Percentiles rank a stretch among this genome's conserved stretches.
Evolutionary conservation across 257 asterid species (phyloP).

Genomic region (Petunia axillaris): DNA sequence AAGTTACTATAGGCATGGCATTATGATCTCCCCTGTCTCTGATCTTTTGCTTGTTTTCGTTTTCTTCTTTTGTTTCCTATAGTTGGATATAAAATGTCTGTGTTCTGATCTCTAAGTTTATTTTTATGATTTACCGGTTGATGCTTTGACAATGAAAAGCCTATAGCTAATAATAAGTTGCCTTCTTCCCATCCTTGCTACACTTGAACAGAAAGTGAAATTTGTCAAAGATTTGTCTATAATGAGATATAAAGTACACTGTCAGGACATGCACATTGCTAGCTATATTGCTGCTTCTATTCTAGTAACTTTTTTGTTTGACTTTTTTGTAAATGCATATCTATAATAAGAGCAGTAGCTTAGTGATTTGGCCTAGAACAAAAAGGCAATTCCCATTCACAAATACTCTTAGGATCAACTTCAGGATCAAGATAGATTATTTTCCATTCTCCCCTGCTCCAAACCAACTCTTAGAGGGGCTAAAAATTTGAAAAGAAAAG

Average conservation of each 20-base stretch:
- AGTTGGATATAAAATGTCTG: not conserved
- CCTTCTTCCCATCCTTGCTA: not conserved
- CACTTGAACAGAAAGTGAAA: too few relatives aligned
- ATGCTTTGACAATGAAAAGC: conserved; percentile 11
- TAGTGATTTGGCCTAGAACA: conserved; percentile 71
- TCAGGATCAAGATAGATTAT: conserved; percentile 41
- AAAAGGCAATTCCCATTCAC: conserved; percentile 96
- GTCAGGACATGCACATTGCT: too few relatives aligned
- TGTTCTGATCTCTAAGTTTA: not conserved
- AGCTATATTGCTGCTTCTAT: too few relatives aligned
- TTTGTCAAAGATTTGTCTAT: too few relatives aligned
- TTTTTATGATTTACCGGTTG: not conserved
- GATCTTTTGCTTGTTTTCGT: not conserved
- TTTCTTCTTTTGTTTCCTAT: not conserved
- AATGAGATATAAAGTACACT: too few relatives aligned
- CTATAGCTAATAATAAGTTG: not conserved
- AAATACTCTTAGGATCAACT: conserved; percentile 64
- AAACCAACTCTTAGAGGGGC: too few relatives aligned
- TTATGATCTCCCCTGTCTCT: not conserved
- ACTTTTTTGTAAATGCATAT: too few relatives aligned
- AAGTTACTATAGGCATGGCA: not conserved
- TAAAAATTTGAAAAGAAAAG: conserved; percentile 63
- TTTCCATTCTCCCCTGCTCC: too few relatives aligned
- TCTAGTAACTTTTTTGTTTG: too few relatives aligned
- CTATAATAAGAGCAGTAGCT: too few relatives aligned